phyloP scores from a whole-genome alignment of 2,329 filamentous ascomycete genomes.

The Aspergillus pseudotamarii region DNA sequence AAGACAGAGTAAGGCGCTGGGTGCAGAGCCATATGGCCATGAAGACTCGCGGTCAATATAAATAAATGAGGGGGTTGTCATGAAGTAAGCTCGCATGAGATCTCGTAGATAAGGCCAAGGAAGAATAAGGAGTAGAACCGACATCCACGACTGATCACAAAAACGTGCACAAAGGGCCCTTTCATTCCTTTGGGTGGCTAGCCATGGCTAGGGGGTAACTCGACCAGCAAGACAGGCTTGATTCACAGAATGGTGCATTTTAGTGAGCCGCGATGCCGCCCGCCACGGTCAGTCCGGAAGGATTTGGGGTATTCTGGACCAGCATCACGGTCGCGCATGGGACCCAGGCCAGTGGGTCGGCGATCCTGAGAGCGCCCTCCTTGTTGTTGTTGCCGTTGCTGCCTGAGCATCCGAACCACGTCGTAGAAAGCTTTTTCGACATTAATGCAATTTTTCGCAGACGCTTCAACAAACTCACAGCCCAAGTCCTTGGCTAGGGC shows the following conservation, averaged over 20 bases:
- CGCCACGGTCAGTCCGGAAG: constrained; percentile 42
- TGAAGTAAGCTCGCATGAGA: constrained; percentile 19
- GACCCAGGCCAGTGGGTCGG: constrained; percentile 39
- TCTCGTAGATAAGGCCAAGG: constrained; percentile 12
- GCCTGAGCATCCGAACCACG: constrained; percentile 85
- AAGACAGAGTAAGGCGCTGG: constrained; percentile 10
- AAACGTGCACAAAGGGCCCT: background rate
- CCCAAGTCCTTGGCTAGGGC: constrained; percentile 88
- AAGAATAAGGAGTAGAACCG: background rate
- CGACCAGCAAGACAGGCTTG: constrained; percentile 4
- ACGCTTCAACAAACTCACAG: constrained; percentile 96
- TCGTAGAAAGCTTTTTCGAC: constrained; percentile 99
- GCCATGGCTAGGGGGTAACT: background rate
- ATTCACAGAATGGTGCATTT: constrained; percentile 43
- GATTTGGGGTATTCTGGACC: constrained; percentile 43
- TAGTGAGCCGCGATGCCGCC: constrained; percentile 39
- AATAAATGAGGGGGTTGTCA: constrained; percentile 22
- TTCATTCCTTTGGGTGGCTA: too few relatives aligned
- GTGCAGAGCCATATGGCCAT: constrained; percentile 13
- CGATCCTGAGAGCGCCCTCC: constrained; percentile 39
- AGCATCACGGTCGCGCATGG: constrained; percentile 39
- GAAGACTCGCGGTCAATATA: constrained; percentile 22
- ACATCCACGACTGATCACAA: background rate
- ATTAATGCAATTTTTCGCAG: constrained; percentile 97
- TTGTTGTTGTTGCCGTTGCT: constrained; percentile 67